Base-by-base conservation (phyloP, 768 basidiomycete genomes). In the Auriculariales sp. region DNA sequence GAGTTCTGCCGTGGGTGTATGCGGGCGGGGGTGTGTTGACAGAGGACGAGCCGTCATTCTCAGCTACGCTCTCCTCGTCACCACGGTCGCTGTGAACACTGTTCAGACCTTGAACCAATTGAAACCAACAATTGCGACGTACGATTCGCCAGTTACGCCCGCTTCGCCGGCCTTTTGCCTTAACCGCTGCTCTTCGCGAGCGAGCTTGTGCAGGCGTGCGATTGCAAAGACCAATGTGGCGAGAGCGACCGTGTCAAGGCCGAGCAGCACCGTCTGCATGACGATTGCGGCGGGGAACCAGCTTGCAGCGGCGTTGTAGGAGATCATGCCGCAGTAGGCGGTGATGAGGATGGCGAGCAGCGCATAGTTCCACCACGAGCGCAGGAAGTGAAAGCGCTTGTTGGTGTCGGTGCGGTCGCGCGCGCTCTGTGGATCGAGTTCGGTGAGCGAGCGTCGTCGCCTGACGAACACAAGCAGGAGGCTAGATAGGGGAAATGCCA, bases 371-470 rank as follows among this genome's bases (percentile, higher is more conserved):
- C 39, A 44, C 39, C 39, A 44, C 6, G 39, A 24, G 7, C 39
- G 39, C 39, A 44, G 39, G 39, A 7, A 44, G 39, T 25, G 39
- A 15, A 44, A 44, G 22, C 27, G 22, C 39, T 44, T 44, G 39
- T 44, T 44, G 39, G 39, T 44, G 39, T 44, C 39, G 39, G 12
- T 44, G 39, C 39, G 39, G 22, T 44, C 39, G 39, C 39, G 39
- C 39, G 22, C 22, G 39, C 19, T 44, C 19, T 24, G 39, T 25
- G 39, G 39, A 25, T 44, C 39, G 39, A 44, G 39, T 25, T 19
- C 39, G 22, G 39, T 25, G 19, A 44, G 39, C 17, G 19, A 19
- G 5, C 39, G 15, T 10, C 39, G 39, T 6, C 39, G 39, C 4
- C 39, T 19, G 14, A 44, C 39, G 39, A 44, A 44, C 3, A 44